Base-by-base conservation (phyloP, 2,329 filamentous ascomycete species). In the Trichophyton schoenleinii region DNA sequence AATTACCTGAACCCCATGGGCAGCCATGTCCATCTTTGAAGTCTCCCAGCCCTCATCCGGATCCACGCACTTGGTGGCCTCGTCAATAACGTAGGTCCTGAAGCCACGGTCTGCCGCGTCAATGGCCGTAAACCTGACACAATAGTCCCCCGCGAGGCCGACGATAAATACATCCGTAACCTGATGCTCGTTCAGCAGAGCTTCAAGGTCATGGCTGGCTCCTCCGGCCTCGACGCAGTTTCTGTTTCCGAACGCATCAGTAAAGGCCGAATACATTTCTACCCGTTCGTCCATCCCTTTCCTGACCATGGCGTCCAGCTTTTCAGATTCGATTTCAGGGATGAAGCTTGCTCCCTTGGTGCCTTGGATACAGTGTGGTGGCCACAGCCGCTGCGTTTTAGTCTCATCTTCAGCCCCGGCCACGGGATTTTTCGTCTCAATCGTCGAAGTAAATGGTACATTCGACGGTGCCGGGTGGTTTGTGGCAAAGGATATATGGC, bases 261-360 rank as follows among this genome's bases (percentile, higher is more conserved):
- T 86, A 68, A 99, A 97, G 0, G 87, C 91, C 64, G 87, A 92
- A 75, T 96, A 97, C 88, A 96, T 96, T 74, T 99, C 94, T 1
- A 96, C 82, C 52, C 81, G 78, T 52, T 79, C 72, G 70, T 90
- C 81, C 70, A 79, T 81, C 9, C 94, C 94, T 77, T 99, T 99
- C 66, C 88, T 81, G 13, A 96, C 75, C 31, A 90, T 77, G 41
- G 74, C 67, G 66, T 92, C 81, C n/a, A 95, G 66, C 15, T 78
- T 79, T 6, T 70, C 68, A 13, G 70, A 63, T 58, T 89, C 77
- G 0, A 97, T 79, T 70, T 91, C 90, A 0, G 86, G 81, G 5
- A 94, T 79, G 22, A 97, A 78, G 58, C 84, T 81, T 0, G 88
- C 85, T 9, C 94, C 94, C 0, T 78, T 72, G 0, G 88, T 89